Percentiles rank a stretch among this genome's conserved stretches.
Conservation (phyloP, 2,329 filamentous ascomycete species). For the Fusarium liriodendri region DNA sequence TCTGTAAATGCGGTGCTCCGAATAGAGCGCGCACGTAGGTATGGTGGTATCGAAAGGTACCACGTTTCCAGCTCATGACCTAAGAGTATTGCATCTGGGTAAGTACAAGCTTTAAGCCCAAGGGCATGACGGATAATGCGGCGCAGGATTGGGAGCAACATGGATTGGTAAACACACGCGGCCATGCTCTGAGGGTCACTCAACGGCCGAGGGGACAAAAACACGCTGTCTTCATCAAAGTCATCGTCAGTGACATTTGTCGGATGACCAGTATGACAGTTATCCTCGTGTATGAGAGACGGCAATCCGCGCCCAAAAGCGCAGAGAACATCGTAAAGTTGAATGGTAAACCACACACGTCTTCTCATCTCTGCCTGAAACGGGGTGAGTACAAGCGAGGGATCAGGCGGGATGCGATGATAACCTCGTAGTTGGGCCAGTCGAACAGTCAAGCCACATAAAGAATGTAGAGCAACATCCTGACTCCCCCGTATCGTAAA, state of each 20-base stretch:
- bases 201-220: neutral
- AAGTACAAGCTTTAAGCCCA: neutral
- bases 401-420: neutral
- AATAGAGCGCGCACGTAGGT: neutral
- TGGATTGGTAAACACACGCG: conserved; percentile 12
- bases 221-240: conserved; percentile 2
- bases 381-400: neutral
- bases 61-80: neutral
- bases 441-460: conserved; percentile 2
- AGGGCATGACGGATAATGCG: conserved; percentile 16
- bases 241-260: conserved; percentile 15
- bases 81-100: neutral
- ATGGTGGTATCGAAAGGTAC: conserved; percentile 19
- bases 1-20: conserved; percentile 5
- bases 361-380: conserved; percentile 27
- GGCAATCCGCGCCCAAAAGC: conserved; percentile 19
- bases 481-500: neutral
- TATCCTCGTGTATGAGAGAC: conserved; percentile 6
- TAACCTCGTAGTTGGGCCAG: conserved; percentile 13
- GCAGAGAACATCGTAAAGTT: conserved; percentile 22
- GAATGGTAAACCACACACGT: conserved; percentile 18
- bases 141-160: conserved; percentile 6
- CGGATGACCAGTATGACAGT: neutral
- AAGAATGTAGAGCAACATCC: neutral
- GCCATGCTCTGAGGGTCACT: neutral